Evolutionary conservation across 129 eudicot genomes (phyloP).

Genomic region (Pittosporum tobira): DNA sequence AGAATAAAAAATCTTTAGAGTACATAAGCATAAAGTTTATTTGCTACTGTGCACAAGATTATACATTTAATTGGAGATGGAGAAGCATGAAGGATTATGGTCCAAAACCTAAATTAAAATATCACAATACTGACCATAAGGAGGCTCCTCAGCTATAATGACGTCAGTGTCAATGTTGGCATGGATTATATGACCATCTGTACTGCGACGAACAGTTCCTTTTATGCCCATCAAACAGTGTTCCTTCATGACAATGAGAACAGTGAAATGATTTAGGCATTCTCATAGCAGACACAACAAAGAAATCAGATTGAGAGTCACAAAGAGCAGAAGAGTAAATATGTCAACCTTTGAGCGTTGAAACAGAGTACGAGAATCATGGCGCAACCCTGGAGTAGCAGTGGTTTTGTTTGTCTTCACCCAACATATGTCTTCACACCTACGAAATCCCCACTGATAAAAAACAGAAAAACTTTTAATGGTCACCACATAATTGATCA

Average conservation of each 20-base stretch:
- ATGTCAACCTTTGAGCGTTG: constrained; percentile 83
- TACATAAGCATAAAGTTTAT: background rate
- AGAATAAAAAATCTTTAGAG: background rate
- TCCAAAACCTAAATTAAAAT: background rate
- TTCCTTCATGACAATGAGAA: constrained; percentile 43
- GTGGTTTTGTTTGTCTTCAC: constrained; percentile 94
- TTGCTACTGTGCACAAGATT: background rate
- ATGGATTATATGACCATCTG: constrained; percentile 98
- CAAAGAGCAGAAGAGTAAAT: background rate
- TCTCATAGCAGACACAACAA: constrained; percentile 1
- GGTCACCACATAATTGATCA: background rate
- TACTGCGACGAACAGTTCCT: constrained; percentile 98
- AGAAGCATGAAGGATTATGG: background rate
- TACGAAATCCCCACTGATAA: constrained; percentile 94
- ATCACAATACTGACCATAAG: constrained; percentile 74
- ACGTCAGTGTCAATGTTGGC: constrained; percentile 99
- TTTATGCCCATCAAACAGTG: constrained; percentile 98
- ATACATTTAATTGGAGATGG: background rate
- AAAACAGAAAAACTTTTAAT: constrained; percentile 1
- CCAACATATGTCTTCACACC: constrained; percentile 99
- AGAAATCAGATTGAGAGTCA: background rate
- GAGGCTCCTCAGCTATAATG: constrained; percentile 96
- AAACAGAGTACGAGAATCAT: constrained; percentile 92
- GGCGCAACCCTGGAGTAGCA: constrained; percentile 91
- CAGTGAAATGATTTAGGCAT: background rate